phyloP scores from a whole-genome alignment of 2,329 filamentous ascomycete species.

The Colletotrichum orchidophilum region DNA sequence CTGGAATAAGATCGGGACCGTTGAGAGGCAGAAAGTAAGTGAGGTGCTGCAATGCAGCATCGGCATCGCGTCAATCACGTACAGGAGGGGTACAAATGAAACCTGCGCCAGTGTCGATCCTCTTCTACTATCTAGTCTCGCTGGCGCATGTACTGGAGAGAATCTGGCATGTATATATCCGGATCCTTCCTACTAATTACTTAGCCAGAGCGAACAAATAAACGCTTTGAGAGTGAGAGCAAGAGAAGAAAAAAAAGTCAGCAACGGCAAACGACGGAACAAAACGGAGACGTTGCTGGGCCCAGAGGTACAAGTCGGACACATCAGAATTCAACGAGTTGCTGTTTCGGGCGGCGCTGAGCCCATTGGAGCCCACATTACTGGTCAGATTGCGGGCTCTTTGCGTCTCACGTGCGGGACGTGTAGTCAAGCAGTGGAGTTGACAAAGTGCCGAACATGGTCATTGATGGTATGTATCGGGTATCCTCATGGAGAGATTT shows the following conservation, averaged over 20 bases:
- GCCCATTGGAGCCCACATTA: conserved; percentile 24
- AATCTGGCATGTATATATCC: not conserved
- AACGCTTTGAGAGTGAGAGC: not conserved
- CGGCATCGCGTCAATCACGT: conserved; percentile 9
- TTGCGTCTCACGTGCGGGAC: conserved; percentile 7
- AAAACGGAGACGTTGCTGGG: conserved; percentile 17
- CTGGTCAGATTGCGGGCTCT: conserved; percentile 29
- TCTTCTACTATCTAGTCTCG: not conserved
- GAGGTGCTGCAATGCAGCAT: not conserved
- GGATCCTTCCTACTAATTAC: not conserved
- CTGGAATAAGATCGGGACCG: conserved; percentile 5
- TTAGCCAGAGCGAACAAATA: not conserved
- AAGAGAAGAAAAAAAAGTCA: not conserved
- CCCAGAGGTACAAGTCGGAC: conserved; percentile 2
- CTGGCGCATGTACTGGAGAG: not conserved
- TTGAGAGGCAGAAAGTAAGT: not conserved
- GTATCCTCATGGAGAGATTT: not conserved
- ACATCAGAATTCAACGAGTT: conserved; percentile 17
- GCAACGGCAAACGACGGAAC: conserved; percentile 25
- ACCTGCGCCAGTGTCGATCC: not conserved
- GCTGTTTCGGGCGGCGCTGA: conserved; percentile 21
- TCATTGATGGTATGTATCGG: no score
- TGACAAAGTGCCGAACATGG: not conserved
- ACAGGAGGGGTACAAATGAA: conserved; percentile 4
- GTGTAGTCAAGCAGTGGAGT: conserved; percentile 15